Evolutionary conservation across 306 rosid genomes (phyloP), one percentile per base, ranked within the genome.

Genomic region (Ammopiptanthus mongolicus): DNA sequence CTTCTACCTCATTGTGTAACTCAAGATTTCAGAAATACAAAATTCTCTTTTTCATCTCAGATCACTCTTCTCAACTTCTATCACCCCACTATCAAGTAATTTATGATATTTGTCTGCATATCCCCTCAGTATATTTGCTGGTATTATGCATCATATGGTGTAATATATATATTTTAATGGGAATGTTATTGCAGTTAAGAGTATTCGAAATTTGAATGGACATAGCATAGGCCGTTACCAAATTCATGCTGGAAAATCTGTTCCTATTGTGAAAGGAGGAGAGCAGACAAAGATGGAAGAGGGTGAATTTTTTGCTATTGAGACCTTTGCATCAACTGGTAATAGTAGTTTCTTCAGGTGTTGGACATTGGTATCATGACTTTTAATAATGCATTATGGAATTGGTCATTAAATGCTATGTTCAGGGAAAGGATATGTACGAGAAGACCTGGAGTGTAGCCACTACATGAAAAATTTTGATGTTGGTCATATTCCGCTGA

Each of bases 231-330:
- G 97, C 53, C 93, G 87, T 83, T 95, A 95, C 84, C 98, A 95
- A 79, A 95, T 95, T 73, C 98, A 95, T 86, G 97, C 97, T 25
- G 98, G 91, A 60, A 91, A 91, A 72, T 95, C 95, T 11, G 96
- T 95, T 80, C 97, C 98, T 15, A 91, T 90, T 65, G 98, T 95
- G 84, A 95, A 90, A 86, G 98, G 97, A 39, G 98, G 98, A 79
- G 98, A 95, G 87, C 97, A 94, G 85, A 94, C 97, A 18, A 94
- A 94, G 72, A 94, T 94, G 98, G 98, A 94, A 85, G 98, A 94
- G 95, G 98, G 98, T 29, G 98, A 95, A 87, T 90, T 91, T 80
- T 95, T 84, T 31, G 98, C 98, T 10, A 95, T 95, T 42, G 98
- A 95, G 86, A 95, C 98, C 31, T 95, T 95, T 69, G 98, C 70